Evolutionary conservation across 1,284 basidiomycete species (phyloP).

Genomic region (Cutaneotrichosporon sp.): DNA sequence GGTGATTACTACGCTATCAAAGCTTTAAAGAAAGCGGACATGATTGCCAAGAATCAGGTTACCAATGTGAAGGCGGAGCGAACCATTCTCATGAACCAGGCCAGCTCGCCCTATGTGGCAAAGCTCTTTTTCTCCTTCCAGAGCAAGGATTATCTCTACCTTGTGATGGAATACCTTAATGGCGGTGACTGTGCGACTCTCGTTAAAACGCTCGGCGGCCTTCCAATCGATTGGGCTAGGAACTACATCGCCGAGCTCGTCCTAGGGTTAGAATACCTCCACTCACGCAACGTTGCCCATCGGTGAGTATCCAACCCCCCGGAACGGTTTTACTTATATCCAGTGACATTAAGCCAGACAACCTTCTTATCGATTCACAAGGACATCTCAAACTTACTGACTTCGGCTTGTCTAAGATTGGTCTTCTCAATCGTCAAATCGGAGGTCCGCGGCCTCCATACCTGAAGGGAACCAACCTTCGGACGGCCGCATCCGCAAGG

Average conservation of each 20-base stretch:
- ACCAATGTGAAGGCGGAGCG: constrained; percentile 99
- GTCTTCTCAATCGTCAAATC: constrained; percentile 92
- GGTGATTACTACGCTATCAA: constrained; percentile 99
- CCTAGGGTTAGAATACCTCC: constrained; percentile 90
- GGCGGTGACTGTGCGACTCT: constrained; percentile 96
- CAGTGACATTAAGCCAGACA: constrained; percentile 97
- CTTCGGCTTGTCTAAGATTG: constrained; percentile 94
- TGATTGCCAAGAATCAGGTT: constrained; percentile 99
- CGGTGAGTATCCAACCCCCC: too few species aligned
- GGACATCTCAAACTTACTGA: constrained; percentile 97
- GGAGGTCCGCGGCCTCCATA: constrained; percentile 60
- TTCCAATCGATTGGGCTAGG: constrained; percentile 94
- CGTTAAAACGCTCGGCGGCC: constrained; percentile 87
- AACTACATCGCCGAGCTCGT: constrained; percentile 96
- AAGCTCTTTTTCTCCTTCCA: constrained; percentile 99
- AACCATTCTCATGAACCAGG: constrained; percentile 99
- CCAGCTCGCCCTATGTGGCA: constrained; percentile 98
- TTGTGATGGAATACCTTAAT: constrained; percentile 97
- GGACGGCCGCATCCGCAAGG: constrained; percentile 38
- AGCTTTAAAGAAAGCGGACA: constrained; percentile 97
- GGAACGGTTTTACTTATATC: constrained; percentile 16
- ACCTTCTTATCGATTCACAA: constrained; percentile 90
- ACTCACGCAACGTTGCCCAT: constrained; percentile 90
- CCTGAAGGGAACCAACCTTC: constrained; percentile 42
- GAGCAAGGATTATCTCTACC: constrained; percentile 89